These are phyloP conservation scores for Russula brevipes DNA, from an alignment of 768 basidiomycete species.

Conservation along the genomic window DNA sequence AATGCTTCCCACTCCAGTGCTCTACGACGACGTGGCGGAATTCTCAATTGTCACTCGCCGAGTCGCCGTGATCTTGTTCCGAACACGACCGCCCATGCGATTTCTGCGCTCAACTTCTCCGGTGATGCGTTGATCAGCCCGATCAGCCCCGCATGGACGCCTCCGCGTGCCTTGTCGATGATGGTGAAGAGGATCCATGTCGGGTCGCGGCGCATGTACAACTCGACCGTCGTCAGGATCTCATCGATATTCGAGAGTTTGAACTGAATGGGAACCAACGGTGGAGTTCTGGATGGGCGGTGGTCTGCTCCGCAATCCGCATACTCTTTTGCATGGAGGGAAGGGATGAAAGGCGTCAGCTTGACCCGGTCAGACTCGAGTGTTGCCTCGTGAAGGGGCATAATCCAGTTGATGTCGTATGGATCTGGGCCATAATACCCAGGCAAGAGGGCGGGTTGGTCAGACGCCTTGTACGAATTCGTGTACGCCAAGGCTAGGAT, in stretches of 20 bases:
- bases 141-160: constrained; percentile 37
- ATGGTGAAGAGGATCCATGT: constrained; percentile 34
- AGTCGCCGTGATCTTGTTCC: too few species aligned
- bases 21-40: too few species aligned
- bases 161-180: constrained; percentile 38
- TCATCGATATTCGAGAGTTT: constrained; percentile 23
- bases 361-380: constrained; percentile 38
- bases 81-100: constrained; percentile 19
- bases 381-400: constrained; percentile 31
- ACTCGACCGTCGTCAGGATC: constrained; percentile 28
- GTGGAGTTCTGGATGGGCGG: constrained; percentile 29
- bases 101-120: constrained; percentile 6
- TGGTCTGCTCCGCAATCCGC: constrained; percentile 25
- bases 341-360: constrained; percentile 39
- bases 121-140: constrained; percentile 30
- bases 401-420: constrained; percentile 39
- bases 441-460: constrained; percentile 6
- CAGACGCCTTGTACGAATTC: constrained; percentile 8
- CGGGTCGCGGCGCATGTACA: constrained; percentile 24
- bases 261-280: constrained; percentile 32
- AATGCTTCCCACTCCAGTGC: too few species aligned
- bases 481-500: constrained; percentile 9
- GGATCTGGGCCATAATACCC: constrained; percentile 30
- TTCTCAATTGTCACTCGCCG: too few species aligned
- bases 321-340: constrained; percentile 33